These are phyloP conservation scores for Cadophora sp. DNA, from an alignment of 2,329 filamentous ascomycete genomes.

Conservation along the genomic window DNA sequence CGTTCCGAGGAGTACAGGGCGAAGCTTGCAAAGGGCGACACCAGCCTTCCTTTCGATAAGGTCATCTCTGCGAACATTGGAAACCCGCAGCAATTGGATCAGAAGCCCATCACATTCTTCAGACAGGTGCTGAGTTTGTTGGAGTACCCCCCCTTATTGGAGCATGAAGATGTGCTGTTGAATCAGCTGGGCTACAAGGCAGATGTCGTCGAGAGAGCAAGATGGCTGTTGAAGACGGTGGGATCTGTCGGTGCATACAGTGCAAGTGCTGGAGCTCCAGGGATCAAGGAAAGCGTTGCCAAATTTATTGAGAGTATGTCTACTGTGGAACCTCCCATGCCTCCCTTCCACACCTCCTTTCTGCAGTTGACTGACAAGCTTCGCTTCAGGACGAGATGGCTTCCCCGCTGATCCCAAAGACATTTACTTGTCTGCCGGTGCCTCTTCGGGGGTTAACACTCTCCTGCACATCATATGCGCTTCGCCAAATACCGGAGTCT, in stretches of 20 bases:
- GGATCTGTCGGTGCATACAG: constrained; percentile 97
- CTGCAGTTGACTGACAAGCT: constrained; percentile 17
- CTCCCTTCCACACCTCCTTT: not conserved
- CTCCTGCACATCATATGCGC: constrained; percentile 90
- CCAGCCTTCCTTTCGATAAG: constrained; percentile 78
- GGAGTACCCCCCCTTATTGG: constrained; percentile 85
- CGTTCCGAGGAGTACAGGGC: constrained; percentile 91
- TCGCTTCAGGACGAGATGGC: constrained; percentile 75
- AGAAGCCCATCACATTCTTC: constrained; percentile 99
- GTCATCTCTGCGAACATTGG: constrained; percentile 98
- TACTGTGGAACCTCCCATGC: not conserved
- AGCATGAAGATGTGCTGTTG: constrained; percentile 81
- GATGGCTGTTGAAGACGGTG: constrained; percentile 79
- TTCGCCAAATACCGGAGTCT: constrained; percentile 76
- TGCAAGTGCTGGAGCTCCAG: constrained; percentile 86
- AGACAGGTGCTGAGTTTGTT: constrained; percentile 92
- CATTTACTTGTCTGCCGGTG: constrained; percentile 91
- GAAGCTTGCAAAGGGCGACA: constrained; percentile 64
- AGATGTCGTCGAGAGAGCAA: constrained; percentile 86
- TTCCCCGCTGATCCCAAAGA: constrained; percentile 80
- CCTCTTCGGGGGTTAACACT: constrained; percentile 93
- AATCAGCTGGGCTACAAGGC: constrained; percentile 82
- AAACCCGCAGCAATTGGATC: constrained; percentile 97
- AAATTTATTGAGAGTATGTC: constrained; percentile 85
- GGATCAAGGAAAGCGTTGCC: constrained; percentile 87